Conservation (phyloP, 352 stramenopile species). For the Phytopythium chamaehyphon region DNA sequence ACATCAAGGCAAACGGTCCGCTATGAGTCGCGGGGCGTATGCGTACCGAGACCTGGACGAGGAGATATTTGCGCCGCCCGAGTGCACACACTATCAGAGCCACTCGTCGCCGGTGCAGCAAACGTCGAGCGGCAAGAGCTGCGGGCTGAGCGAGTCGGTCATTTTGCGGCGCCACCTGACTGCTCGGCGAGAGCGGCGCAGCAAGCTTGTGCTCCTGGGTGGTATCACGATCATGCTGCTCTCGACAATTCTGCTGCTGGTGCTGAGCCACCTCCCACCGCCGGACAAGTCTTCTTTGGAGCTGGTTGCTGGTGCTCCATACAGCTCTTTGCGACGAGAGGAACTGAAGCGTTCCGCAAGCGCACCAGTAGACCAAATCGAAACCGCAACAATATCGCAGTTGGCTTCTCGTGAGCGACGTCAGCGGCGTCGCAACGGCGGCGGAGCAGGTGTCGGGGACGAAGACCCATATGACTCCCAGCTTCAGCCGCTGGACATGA, state of each 20-base stretch:
- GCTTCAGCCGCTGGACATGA: neutral
- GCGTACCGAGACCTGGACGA: slow-evolving; percentile 29
- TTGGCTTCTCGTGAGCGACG: neutral
- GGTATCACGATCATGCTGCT: slow-evolving; percentile 1
- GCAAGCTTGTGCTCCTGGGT: slow-evolving; percentile 13
- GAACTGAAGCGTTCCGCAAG: neutral
- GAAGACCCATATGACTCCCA: slow-evolving; percentile 4
- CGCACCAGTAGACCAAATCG: slow-evolving; percentile 1
- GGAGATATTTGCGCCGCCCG: slow-evolving; percentile 21
- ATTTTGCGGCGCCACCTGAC: slow-evolving; percentile 19
- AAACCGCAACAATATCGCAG: neutral
- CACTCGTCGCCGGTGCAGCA: slow-evolving; percentile 19
- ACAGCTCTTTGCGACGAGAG: neutral
- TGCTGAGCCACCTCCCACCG: slow-evolving; percentile 3
- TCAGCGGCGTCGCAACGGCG: neutral
- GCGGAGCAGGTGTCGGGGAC: neutral
- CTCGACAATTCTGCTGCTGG: neutral
- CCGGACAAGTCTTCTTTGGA: slow-evolving; percentile 6
- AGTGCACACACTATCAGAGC: slow-evolving; percentile 19
- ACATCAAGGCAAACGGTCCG: neutral
- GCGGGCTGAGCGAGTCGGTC: slow-evolving; percentile 15
- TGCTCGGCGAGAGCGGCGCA: slow-evolving; percentile 12
- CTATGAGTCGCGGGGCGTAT: slow-evolving; percentile 7
- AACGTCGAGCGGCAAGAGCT: neutral
- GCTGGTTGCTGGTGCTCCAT: slow-evolving; percentile 2